Base-by-base conservation (phyloP, 345 rosid species). In the Syzygium jambos region DNA sequence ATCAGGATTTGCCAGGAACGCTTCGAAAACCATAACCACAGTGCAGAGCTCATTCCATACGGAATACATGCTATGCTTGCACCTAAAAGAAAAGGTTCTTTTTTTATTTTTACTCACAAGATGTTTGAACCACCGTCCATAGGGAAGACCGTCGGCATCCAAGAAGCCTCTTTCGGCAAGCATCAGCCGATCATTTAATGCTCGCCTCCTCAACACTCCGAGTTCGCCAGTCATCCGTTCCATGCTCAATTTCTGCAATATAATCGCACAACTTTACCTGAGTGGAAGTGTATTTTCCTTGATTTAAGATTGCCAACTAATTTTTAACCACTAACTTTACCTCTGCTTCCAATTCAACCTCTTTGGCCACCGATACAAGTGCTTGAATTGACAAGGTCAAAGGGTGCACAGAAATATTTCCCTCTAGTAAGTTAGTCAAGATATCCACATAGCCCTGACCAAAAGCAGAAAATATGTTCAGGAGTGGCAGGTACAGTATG, bases 61-160 rank as follows among this genome's bases (percentile, higher is more conserved):
- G 1, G 21, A 65, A 11, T 61, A 30, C 43, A 30, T 30, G 22
- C 78, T 65, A 30, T 16, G 78, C 78, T 65, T 65, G 43, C 30
- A 23, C 78, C 43, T 38, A 65, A 16, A 30, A 16, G 43, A 30
- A 38, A 65, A 65, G 19, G 5, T 61, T n/a, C 17, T 17, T 34
- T 2, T 16, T 2, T 8, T n/a, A 6, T 30, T 9, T 65, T 73
- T 85, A 86, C 98, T 94, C 88, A 95, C 99, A 84, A 96, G 98
- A 95, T 98, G 99, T 91, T 94, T 98, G 93, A 96, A 98, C 99
- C 99, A 96, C 73, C 87, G 92, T 89, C 94, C 93, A 85, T 97
- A 97, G 86, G 88, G 91, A 87, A 96, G 92, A 87, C 99, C 99
- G 7, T 94, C 93, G 34, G 91, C 86, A 90, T 96, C 99, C 89